A percentile compares a stretch with the other conserved stretches of the same genome.
phyloP scores from a whole-genome alignment of 2,329 filamentous ascomycete species.

The Aspergillus hiratsukae region DNA sequence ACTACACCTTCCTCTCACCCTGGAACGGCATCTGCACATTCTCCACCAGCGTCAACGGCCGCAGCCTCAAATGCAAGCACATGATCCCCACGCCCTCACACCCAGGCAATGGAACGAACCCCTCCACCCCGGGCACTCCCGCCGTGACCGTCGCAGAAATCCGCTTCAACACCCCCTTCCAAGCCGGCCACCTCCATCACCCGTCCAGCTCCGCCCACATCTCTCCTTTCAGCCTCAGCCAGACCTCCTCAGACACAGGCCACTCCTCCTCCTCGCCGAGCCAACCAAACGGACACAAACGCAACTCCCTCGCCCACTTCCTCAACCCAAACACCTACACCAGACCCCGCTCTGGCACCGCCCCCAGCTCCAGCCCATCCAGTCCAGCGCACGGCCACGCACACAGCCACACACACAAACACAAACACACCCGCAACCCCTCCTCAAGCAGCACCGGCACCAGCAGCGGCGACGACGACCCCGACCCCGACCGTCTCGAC shows the following conservation, averaged over 20 bases:
- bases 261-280: not conserved
- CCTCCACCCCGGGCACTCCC: slow-evolving; percentile 20
- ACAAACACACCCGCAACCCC: slow-evolving; percentile 24
- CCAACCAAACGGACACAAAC: slow-evolving; percentile 17
- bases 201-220: slow-evolving; percentile 16
- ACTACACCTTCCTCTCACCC: slow-evolving; percentile 75
- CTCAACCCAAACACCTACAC: slow-evolving; percentile 27
- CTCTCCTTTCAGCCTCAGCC: slow-evolving; percentile 19
- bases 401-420: slow-evolving; percentile 12
- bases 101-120: slow-evolving; percentile 7
- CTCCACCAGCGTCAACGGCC: slow-evolving; percentile 69
- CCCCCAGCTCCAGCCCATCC: slow-evolving; percentile 9
- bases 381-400: too few species aligned
- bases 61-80: slow-evolving; percentile 70
- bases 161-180: slow-evolving; percentile 77
- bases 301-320: slow-evolving; percentile 26
- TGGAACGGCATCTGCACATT: slow-evolving; percentile 90
- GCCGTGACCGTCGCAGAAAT: slow-evolving; percentile 69
- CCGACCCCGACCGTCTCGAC: slow-evolving; percentile 53
- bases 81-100: slow-evolving; percentile 46
- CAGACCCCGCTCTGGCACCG: slow-evolving; percentile 23
- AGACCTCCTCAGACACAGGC: slow-evolving; percentile 11
- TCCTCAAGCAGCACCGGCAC: slow-evolving; percentile 25
- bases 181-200: slow-evolving; percentile 32
- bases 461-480: slow-evolving; percentile 12